Percentiles rank a stretch among this genome's conserved stretches.
Conservation (phyloP, 2,329 filamentous ascomycete genomes). For the Coccinonectria pachysandricola region DNA sequence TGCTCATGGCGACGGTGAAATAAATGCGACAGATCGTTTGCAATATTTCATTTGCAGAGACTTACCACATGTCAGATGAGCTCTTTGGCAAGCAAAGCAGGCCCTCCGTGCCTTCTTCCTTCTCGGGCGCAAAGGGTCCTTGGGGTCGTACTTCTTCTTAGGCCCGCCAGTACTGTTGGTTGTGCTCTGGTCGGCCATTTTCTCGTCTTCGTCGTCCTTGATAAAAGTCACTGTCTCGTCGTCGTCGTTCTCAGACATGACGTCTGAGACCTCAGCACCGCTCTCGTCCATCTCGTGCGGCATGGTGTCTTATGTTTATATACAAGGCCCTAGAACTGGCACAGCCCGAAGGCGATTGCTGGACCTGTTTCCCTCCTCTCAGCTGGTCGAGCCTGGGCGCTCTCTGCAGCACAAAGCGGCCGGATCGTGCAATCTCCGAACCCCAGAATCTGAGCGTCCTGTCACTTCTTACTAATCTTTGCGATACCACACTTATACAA, state of each 20-base stretch:
- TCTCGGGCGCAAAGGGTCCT: slow-evolving; percentile 80
- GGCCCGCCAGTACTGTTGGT: slow-evolving; percentile 38
- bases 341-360: slow-evolving; percentile 10
- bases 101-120: slow-evolving; percentile 94
- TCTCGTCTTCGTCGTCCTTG: slow-evolving; percentile 40
- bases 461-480: slow-evolving; percentile 19
- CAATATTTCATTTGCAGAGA: too few relatives aligned
- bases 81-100: slow-evolving; percentile 93
- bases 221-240: slow-evolving; percentile 37
- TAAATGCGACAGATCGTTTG: too few relatives aligned
- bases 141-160: slow-evolving; percentile 67
- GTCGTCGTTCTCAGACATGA: slow-evolving; percentile 49
- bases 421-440: slow-evolving; percentile 24
- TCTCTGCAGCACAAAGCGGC: slow-evolving; percentile 17
- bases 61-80: slow-evolving; percentile 97
- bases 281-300: slow-evolving; percentile 43
- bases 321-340: slow-evolving; percentile 11
- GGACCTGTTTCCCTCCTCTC: slow-evolving; percentile 11
- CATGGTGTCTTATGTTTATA: slow-evolving; percentile 47
- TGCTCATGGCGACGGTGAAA: too few relatives aligned
- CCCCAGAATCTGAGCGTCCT: slow-evolving; percentile 16
- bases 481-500: slow-evolving; percentile 25
- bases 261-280: slow-evolving; percentile 46
- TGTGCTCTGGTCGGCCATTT: slow-evolving; percentile 39
- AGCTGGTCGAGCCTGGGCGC: slow-evolving; percentile 10